These are phyloP conservation scores for Parvularia atlantis DNA, from an alignment of 78 protist species.

Conservation along the genomic window DNA sequence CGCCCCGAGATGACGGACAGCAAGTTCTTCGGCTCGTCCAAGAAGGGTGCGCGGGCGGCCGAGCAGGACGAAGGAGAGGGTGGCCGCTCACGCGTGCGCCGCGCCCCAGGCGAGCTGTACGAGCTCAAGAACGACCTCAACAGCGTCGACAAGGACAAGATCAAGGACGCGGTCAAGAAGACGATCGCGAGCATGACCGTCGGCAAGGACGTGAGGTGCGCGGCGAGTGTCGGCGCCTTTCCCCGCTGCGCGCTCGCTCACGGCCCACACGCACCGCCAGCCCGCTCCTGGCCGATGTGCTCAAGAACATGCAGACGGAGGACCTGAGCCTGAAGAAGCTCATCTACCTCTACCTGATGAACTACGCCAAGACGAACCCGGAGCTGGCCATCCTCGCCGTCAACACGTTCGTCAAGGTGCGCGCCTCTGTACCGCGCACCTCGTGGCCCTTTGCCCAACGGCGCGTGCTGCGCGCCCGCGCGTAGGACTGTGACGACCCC, in stretches of 20 bases:
- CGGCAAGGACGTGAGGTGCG: slow-evolving; percentile 90
- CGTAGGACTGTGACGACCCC: slow-evolving; percentile 78
- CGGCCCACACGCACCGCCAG: too few relatives aligned
- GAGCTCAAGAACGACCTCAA: slow-evolving; percentile 32
- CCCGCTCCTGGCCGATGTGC: slow-evolving; percentile 67
- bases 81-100: not conserved
- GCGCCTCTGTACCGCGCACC: too few relatives aligned
- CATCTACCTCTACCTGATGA: slow-evolving; percentile 96
- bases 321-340: slow-evolving; percentile 96
- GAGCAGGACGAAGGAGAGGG: not conserved
- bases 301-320: slow-evolving; percentile 84
- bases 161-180: slow-evolving; percentile 92
- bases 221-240: too few relatives aligned
- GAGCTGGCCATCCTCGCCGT: slow-evolving; percentile 97
- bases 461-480: not conserved
- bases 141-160: slow-evolving; percentile 29
- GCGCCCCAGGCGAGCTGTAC: slow-evolving; percentile 19
- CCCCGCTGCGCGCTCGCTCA: too few relatives aligned
- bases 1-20: slow-evolving; percentile 8
- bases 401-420: slow-evolving; percentile 83
- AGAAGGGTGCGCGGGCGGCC: slow-evolving; percentile 13
- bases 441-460: too few relatives aligned
- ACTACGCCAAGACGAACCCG: slow-evolving; percentile 94
- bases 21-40: slow-evolving; percentile 38
- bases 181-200: slow-evolving; percentile 98